Evolutionary conservation across 352 stramenopile genomes (phyloP), one percentile per base, ranked within the genome.

Genomic region (Pythium sukuiense): DNA sequence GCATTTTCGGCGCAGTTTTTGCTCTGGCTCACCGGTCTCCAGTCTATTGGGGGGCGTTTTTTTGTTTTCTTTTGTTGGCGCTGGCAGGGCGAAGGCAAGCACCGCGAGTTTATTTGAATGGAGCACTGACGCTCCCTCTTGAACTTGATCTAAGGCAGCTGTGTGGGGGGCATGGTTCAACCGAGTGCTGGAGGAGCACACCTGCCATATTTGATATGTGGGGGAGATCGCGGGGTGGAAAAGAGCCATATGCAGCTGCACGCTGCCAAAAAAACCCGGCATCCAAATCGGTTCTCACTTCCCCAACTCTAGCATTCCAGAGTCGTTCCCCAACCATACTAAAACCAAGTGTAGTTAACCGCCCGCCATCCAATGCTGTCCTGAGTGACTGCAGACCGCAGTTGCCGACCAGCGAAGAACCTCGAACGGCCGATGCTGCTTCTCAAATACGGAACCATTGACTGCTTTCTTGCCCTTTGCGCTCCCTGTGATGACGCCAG

Each of bases 161-260:
- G 45, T 7, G 20, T 7, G 20, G 14, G 0, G 11, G n/a, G n/a
- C n/a, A 30, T 27, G 45, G n/a, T 52, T 52, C 45, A 52, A 52
- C 45, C 20, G 7, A 14, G 12, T 30, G 20, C 24, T 30, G 45
- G 45, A 52, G 20, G 45, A 52, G 45, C 20, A 52, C 29, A 30
- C 45, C 45, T 52, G 45, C 24, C 20, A 52, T 26, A 52, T 30
- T 30, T 13, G 45, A 52, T 52, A 24, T 29, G n/a, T 26, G 45
- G 45, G 45, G 14, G 20, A 49, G 41, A 26, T 49, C 41, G 16
- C 12, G 12, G 41, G n/a, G n/a, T 30, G 45, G n/a, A 52, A 18
- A 52, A 11, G 45, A 52, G 45, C 45, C 45, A 49, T 3, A 5
- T 52, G 65, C 65, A 71, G 65, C 65, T 71, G 65, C 65, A 52